phyloP scores from a whole-genome alignment of 192 early-diverging fungal species.

The Linnemannia schmuckeri region DNA sequence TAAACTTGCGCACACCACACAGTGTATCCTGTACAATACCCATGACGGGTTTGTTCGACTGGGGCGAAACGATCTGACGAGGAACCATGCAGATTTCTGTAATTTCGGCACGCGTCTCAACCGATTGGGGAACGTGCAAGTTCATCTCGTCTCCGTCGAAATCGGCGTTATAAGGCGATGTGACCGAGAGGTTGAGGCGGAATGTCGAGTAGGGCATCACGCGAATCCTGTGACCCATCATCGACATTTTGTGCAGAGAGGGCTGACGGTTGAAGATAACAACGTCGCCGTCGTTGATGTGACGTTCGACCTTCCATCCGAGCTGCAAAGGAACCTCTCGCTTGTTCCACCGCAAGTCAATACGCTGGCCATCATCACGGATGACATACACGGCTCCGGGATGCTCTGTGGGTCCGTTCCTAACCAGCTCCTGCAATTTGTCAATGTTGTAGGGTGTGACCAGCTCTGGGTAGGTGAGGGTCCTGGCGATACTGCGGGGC shows the following conservation, averaged over 20 bases:
- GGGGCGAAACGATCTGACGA: slow-evolving; percentile 95
- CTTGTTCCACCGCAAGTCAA: slow-evolving; percentile 91
- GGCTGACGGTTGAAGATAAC: slow-evolving; percentile 99
- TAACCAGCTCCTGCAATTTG: slow-evolving; percentile 86
- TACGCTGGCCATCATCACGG: slow-evolving; percentile 92
- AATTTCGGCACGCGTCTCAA: slow-evolving; percentile 96
- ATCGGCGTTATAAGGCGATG: slow-evolving; percentile 98
- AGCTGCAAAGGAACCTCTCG: slow-evolving; percentile 89
- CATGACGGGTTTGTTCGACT: slow-evolving; percentile 99
- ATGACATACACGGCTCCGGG: slow-evolving; percentile 98
- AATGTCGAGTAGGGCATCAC: slow-evolving; percentile 99
- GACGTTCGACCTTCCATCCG: slow-evolving; percentile 96
- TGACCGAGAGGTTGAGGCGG: slow-evolving; percentile 96
- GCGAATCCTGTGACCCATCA: slow-evolving; percentile 98
- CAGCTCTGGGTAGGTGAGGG: slow-evolving; percentile 96
- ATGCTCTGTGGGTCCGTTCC: slow-evolving; percentile 92
- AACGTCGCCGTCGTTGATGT: slow-evolving; percentile 94
- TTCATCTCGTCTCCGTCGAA: slow-evolving; percentile 99
- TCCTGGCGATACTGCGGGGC: slow-evolving; percentile 95
- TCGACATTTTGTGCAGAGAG: slow-evolving; percentile 99
- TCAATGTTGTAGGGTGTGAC: slow-evolving; percentile 98
- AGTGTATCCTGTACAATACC: slow-evolving; percentile 99
- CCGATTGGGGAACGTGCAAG: slow-evolving; percentile 97
- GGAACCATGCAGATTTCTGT: slow-evolving; percentile 98
- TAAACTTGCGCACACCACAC: slow-evolving; percentile 96